These are phyloP conservation scores for Climacium dendroides DNA, from an alignment of 225 moss, liverwort and hornwort genomes.

Conservation along the genomic window DNA sequence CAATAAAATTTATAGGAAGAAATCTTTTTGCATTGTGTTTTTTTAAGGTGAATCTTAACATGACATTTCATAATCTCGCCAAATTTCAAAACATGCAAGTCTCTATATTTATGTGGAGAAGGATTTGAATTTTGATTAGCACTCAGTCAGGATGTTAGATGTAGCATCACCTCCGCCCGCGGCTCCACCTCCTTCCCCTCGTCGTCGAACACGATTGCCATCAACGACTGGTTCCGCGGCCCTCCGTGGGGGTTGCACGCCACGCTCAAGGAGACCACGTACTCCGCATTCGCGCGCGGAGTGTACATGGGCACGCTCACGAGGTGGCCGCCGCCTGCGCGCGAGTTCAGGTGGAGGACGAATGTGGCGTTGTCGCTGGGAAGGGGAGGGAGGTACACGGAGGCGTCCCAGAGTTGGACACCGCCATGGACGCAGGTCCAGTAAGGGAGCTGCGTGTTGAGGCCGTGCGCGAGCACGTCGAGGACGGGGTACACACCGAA, in stretches of 20 bases:
- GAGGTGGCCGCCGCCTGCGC: slow-evolving; percentile 31
- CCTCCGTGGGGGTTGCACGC: slow-evolving; percentile 73
- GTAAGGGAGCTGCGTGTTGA: slow-evolving; percentile 9
- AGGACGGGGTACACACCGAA: slow-evolving; percentile 9
- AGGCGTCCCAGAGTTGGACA: slow-evolving; percentile 40
- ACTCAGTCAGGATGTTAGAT: too few relatives aligned
- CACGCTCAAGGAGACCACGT: slow-evolving; percentile 37
- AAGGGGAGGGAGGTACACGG: neutral
- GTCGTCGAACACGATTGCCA: slow-evolving; percentile 5
- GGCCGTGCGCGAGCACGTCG: slow-evolving; percentile 32
- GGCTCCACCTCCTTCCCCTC: slow-evolving; percentile 11
- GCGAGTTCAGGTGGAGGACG: slow-evolving; percentile 55
- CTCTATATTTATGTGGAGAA: too few relatives aligned
- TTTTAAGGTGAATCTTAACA: too few relatives aligned
- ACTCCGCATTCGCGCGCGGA: slow-evolving; percentile 42
- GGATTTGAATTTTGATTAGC: too few relatives aligned
- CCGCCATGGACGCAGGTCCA: slow-evolving; percentile 57
- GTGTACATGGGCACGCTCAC: slow-evolving; percentile 37
- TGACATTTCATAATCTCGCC: too few relatives aligned
- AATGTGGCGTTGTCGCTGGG: neutral
- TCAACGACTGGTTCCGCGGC: slow-evolving; percentile 24
- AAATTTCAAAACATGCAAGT: too few relatives aligned
- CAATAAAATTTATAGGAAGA: too few relatives aligned
- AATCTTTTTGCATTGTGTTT: too few relatives aligned
- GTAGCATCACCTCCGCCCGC: neutral